Percentiles rank a stretch among this genome's conserved stretches.
Conservation (phyloP, 495 filamentous ascomycete genomes). For the Apiosordaria backusii region DNA sequence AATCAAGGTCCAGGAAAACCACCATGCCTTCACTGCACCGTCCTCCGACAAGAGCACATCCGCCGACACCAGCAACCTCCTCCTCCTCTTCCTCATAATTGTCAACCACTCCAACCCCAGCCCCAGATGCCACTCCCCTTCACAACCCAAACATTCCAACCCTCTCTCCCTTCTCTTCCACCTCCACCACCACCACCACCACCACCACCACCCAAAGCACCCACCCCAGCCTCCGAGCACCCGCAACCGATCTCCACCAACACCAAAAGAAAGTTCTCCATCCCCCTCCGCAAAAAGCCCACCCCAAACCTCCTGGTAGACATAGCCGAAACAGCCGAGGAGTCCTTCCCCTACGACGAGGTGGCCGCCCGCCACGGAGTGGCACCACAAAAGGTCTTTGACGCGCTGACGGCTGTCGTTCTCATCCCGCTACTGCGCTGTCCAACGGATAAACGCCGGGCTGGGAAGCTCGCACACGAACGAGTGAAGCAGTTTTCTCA, state of each 20-base stretch:
- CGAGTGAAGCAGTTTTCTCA: not conserved
- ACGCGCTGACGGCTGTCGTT: conserved; percentile 44
- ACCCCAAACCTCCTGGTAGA: conserved; percentile 43
- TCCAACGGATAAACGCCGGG: conserved; percentile 39
- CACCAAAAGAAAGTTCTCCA: not conserved
- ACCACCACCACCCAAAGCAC: conserved; percentile 4
- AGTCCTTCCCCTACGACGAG: conserved; percentile 43
- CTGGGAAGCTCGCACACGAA: conserved; percentile 10
- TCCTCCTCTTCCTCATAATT: no score
- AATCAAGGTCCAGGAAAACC: not conserved
- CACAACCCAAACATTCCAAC: no score
- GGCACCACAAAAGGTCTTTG: conserved; percentile 42
- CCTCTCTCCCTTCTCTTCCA: no score
- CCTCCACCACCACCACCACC: not conserved
- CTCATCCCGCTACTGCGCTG: conserved; percentile 44
- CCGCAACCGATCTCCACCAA: not conserved
- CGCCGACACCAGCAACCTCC: not conserved
- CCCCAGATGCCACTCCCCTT: not conserved
- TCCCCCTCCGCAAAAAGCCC: conserved; percentile 20
- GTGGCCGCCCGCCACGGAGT: conserved; percentile 43
- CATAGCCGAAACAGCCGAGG: conserved; percentile 47
- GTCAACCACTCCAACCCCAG: not conserved
- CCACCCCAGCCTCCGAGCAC: not conserved
- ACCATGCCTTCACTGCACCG: not conserved
- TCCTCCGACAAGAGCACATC: not conserved